Base-by-base conservation (phyloP, 495 filamentous ascomycete genomes). In the Hypoxylon perforatum region DNA sequence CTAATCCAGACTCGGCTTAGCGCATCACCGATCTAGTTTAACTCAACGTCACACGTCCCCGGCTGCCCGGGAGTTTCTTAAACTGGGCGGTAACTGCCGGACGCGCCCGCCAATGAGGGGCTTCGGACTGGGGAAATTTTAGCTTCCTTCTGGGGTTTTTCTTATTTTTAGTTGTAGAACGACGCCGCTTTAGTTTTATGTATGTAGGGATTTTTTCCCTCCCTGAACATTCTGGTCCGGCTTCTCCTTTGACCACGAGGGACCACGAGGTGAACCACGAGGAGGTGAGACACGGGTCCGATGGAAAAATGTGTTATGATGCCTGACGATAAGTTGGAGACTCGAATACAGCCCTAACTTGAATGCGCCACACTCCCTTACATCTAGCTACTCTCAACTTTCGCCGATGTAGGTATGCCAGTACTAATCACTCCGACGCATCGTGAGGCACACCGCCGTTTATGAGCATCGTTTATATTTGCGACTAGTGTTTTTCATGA, bases 381-480 rank as follows among this genome's bases (percentile, higher is more conserved):
- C 25, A 28, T 28, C 25, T 28, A 28, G 3, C 7, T 7, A 28
- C 25, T 28, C 25, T 28, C 3, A 3, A 28, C 7, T 7, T 3
- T 28, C 3, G 3, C 25, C 25, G 25, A 7, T 28, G 7, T 28
- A 28, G 7, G 25, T 28, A 28, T 7, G 25, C 25, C n/a, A n/a
- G n/a, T n/a, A 28, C 25, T 4, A 14, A 17, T 23, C 45, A 30
- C 44, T 19, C 14, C 17, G 4, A 49, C 4, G 11, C 15, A 6
- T 38, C 22, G 48, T 41, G 7, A 28, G 25, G 25, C 22, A 23
- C 41, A 9, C 39, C 12, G 15, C 12, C 50, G 23, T 21, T 58
- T 63, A 65, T 58, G n/a, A 66, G 48, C 52, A 63, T 70, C 53
- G 48, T 62, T 62, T 66, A 63, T 70, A 66, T 66, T 70, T 65